phyloP scores from a whole-genome alignment of 2,329 filamentous ascomycete genomes.

The Pyrenophora graminea region DNA sequence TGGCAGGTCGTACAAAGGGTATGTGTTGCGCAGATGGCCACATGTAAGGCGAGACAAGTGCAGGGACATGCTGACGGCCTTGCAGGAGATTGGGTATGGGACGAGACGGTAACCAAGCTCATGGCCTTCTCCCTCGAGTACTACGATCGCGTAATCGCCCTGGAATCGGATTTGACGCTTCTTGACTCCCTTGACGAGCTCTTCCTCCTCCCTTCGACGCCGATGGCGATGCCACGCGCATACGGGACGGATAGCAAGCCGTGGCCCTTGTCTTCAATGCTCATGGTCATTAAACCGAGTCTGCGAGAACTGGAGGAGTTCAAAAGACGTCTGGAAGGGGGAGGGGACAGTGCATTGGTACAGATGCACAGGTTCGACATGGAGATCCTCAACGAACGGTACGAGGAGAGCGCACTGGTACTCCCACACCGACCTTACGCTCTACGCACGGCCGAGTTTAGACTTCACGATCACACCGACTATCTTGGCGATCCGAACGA shows the following conservation, averaged over 20 bases:
- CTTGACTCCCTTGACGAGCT: constrained; percentile 70
- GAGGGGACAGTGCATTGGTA: constrained; percentile 35
- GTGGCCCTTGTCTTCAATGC: constrained; percentile 61
- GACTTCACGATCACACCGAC: constrained; percentile 55
- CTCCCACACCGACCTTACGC: constrained; percentile 67
- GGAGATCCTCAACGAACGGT: constrained; percentile 69
- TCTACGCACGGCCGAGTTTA: constrained; percentile 66
- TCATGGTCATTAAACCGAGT: constrained; percentile 66
- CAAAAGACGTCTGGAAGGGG: constrained; percentile 33
- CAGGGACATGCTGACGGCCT: constrained; percentile 21
- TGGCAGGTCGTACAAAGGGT: constrained; percentile 42
- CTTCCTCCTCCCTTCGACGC: constrained; percentile 65
- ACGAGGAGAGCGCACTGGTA: constrained; percentile 61
- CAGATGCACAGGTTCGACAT: constrained; percentile 61
- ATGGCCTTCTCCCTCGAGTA: constrained; percentile 69
- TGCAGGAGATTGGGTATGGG: constrained; percentile 56
- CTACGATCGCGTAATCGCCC: constrained; percentile 61
- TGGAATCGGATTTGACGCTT: constrained; percentile 68
- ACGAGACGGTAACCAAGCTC: constrained; percentile 68
- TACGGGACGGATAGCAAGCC: constrained; percentile 67
- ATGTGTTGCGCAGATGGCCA: constrained; percentile 13
- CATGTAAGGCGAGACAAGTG: constrained; percentile 6
- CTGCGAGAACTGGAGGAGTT: constrained; percentile 54
- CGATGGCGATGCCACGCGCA: constrained; percentile 70
- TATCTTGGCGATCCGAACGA: constrained; percentile 60